A percentile compares a stretch with the other conserved stretches of the same genome.
These are phyloP conservation scores for Stemphylium vesicarium DNA, from an alignment of 2,329 filamentous ascomycete species.

Conservation along the genomic window DNA sequence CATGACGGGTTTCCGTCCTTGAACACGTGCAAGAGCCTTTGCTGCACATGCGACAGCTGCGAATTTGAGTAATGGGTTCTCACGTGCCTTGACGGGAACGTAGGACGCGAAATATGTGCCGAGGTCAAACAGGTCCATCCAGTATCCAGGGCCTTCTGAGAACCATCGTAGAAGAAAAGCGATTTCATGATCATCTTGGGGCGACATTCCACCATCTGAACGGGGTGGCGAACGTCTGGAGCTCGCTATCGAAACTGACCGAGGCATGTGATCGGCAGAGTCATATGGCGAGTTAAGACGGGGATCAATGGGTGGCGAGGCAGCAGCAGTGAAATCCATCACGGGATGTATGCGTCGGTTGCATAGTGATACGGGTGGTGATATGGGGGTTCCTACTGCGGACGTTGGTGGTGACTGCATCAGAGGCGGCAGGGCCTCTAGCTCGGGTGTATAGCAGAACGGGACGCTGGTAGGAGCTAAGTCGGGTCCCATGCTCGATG, in stretches of 20 bases:
- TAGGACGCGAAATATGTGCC: constrained; percentile 66
- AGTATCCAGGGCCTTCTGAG: constrained; percentile 64
- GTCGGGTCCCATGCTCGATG: constrained; percentile 59
- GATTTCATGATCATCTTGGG: constrained; percentile 59
- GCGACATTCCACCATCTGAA: constrained; percentile 27
- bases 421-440: constrained; percentile 36
- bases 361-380: constrained; percentile 53
- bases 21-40: constrained; percentile 64
- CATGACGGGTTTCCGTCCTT: constrained; percentile 58
- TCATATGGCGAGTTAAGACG: constrained; percentile 42
- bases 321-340: constrained; percentile 45
- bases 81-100: constrained; percentile 63
- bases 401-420: constrained; percentile 43
- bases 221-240: constrained; percentile 33
- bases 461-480: constrained; percentile 55
- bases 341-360: constrained; percentile 63
- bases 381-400: constrained; percentile 42
- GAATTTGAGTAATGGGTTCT: constrained; percentile 58
- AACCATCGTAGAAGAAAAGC: constrained; percentile 67
- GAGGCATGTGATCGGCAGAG: constrained; percentile 32
- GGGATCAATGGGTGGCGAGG: constrained; percentile 46
- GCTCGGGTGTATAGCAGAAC: constrained; percentile 37
- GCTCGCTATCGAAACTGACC: constrained; percentile 33
- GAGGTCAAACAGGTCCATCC: constrained; percentile 64
- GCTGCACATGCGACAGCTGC: constrained; percentile 67